These are phyloP conservation scores for Lolium rigidum DNA, from an alignment of 176 grass and related monocot species.

Conservation along the genomic window DNA sequence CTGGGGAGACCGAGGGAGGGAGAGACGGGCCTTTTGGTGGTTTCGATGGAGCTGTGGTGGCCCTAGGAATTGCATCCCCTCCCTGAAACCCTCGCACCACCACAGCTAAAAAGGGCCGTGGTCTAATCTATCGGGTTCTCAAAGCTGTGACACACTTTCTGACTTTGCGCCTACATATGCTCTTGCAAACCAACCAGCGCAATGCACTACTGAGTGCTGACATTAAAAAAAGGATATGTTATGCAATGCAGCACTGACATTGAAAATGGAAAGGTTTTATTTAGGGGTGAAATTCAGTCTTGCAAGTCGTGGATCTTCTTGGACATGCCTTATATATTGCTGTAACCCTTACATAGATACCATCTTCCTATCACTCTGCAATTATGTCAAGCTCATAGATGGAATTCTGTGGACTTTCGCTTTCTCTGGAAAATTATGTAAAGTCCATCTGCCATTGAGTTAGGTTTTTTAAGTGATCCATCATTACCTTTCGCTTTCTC, in stretches of 20 bases:
- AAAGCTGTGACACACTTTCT: slow-evolving; percentile 4
- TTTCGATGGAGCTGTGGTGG: slow-evolving; percentile 19
- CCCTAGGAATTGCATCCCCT: slow-evolving; percentile 49
- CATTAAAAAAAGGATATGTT: background rate
- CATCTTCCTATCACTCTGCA: background rate
- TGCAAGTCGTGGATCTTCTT: background rate
- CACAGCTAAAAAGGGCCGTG: background rate
- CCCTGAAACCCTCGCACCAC: slow-evolving; percentile 25
- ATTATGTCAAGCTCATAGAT: background rate
- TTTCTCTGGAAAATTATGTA: too few relatives aligned
- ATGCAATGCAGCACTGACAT: too few relatives aligned
- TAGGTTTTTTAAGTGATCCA: background rate
- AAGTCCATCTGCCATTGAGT: background rate
- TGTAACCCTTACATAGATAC: background rate
- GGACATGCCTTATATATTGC: background rate
- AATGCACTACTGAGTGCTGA: background rate
- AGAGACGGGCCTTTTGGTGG: background rate
- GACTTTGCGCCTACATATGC: background rate
- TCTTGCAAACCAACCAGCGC: background rate
- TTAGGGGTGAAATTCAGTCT: background rate
- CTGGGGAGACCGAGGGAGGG: background rate
- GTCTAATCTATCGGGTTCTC: background rate
- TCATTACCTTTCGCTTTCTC: background rate
- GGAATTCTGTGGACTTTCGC: background rate
- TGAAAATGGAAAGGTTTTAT: too few relatives aligned